Conservation (phyloP, 2,329 filamentous ascomycete genomes). For the Penicillium sp. region DNA sequence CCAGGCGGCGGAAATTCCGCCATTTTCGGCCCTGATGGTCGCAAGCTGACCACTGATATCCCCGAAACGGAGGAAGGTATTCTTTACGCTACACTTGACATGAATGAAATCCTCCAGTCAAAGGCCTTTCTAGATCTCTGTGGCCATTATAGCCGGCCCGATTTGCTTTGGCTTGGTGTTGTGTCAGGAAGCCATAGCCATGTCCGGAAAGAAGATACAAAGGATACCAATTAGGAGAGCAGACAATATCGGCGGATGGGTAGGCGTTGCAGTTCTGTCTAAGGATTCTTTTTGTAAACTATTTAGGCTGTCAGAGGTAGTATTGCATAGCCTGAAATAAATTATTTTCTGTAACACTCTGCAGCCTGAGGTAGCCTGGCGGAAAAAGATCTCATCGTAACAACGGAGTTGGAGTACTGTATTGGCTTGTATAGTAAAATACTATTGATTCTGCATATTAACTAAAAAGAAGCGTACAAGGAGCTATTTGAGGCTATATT, state of each 20-base stretch:
- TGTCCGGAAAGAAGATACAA: background rate
- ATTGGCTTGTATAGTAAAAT: no score
- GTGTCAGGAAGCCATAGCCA: background rate
- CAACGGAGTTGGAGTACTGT: no score
- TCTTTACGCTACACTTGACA: conserved; percentile 49
- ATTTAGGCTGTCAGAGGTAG: no score
- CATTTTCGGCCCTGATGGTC: conserved; percentile 51
- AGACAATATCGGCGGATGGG: background rate
- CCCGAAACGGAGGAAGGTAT: conserved; percentile 47
- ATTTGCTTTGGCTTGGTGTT: conserved; percentile 48
- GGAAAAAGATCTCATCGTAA: no score
- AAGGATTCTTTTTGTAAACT: no score
- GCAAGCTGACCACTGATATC: conserved; percentile 32
- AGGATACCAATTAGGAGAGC: background rate
- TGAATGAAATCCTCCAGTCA: conserved; percentile 26
- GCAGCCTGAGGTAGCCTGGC: no score
- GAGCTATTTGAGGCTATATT: no score
- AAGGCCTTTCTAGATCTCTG: conserved; percentile 33
- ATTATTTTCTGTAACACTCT: no score
- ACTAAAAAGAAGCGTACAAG: no score
- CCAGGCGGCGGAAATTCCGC: conserved; percentile 46
- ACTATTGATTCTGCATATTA: no score
- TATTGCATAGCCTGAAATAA: no score
- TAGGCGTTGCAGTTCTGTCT: background rate
- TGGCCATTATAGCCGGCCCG: conserved; percentile 51